Percentiles rank a stretch among this genome's conserved stretches.
Evolutionary conservation across 805 yeast species (phyloP).

Genomic region (Barnettozyma sp.): DNA sequence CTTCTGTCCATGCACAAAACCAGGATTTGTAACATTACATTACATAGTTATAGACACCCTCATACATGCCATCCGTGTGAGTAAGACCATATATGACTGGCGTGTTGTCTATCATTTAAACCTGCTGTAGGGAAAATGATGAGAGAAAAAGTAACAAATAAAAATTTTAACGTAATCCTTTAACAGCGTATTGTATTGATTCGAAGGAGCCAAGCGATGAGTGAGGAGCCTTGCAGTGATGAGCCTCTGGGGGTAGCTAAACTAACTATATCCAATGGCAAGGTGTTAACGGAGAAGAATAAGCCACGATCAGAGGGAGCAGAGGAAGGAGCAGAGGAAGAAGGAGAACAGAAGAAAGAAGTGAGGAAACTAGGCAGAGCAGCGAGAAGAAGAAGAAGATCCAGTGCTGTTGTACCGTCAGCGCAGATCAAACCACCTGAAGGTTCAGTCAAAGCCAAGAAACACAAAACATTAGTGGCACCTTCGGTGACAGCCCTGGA

Average conservation of each 20-base stretch:
- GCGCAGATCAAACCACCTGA: slow-evolving; percentile 6
- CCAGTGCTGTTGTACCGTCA: slow-evolving; percentile 19
- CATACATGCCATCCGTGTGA: background rate
- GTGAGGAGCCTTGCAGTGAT: background rate
- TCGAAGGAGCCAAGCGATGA: slow-evolving; percentile 1
- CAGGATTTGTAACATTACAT: no score
- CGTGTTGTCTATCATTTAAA: no score
- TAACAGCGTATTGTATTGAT: no score
- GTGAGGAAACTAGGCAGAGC: no score
- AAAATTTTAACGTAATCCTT: slow-evolving; percentile 6
- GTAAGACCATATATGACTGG: background rate
- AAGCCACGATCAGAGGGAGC: no score
- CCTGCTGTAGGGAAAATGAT: no score
- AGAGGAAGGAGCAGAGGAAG: no score
- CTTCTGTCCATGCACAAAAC: background rate
- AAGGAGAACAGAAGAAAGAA: no score
- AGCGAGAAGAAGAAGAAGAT: slow-evolving; percentile 21
- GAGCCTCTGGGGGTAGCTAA: slow-evolving; percentile 6
- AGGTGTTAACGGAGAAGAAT: no score
- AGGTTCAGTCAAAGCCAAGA: slow-evolving; percentile 22
- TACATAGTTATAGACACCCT: no score
- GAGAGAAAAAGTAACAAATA: no score
- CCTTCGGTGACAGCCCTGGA: slow-evolving; percentile 31
- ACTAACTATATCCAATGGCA: slow-evolving; percentile 6
- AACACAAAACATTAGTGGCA: slow-evolving; percentile 25